Base-by-base conservation (phyloP, 164 flowering plant genomes). In the Santalum album region DNA sequence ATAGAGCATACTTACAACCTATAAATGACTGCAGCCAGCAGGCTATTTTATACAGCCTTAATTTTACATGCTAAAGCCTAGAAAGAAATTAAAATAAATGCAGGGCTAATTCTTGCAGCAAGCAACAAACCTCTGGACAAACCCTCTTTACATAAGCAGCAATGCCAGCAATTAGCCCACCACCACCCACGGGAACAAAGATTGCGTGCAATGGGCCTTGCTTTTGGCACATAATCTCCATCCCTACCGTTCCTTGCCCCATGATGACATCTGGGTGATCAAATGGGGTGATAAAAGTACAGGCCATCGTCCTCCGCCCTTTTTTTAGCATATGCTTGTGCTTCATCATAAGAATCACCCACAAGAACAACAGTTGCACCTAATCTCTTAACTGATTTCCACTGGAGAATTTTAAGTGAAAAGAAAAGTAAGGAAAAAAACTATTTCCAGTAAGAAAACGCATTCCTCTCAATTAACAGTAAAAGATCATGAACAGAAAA, bases 131-230 rank as follows among this genome's bases (percentile, higher is more conserved):
- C 83, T 90, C 76, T 6, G 99, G 97, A 43, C 65, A 63, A 69
- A 94, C 95, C 66, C 82, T 72, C 75, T 94, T 90, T 12, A 90
- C 75, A 69, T 87, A 94, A 59, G 95, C 83, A 55, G 99, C 99
- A 65, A 94, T 81, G 45, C 99, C 99, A 58, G 97, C 96, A 49
- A 94, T 94, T n/a, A 94, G 69, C 1, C 99, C 99, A 40, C 99
- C 99, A 57, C 99, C 99, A 11, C 99, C 99, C 1, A 94, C 92
- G 48, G 97, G 99, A 49, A 94, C 96, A 74, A 94, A 94, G 27
- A 94, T 83, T 20, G 97, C 97, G 70, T 94, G 88, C 54, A 94
- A 29, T 9, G 90, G 86, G 26, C 77, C 92, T 35, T 76, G 60
- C 57, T 75, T 61, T 68, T 94, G 96, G 29, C 88, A 83, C 27